A percentile compares a stretch with the other conserved stretches of the same genome.
These are phyloP conservation scores for Aspergillus brasiliensis DNA, from an alignment of 2,329 filamentous ascomycete species.

Conservation along the genomic window DNA sequence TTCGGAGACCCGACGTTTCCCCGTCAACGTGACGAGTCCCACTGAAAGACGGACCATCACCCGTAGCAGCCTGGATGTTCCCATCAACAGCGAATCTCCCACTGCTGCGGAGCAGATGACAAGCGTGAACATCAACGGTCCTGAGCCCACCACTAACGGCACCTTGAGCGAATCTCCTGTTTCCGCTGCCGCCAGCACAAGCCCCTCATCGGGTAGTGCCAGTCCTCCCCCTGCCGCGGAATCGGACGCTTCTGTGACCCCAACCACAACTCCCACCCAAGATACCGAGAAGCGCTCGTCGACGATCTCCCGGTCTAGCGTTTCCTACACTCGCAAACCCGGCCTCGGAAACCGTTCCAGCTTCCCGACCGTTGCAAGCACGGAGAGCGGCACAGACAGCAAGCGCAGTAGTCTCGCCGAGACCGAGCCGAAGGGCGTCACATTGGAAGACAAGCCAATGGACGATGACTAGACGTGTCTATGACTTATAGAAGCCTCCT, in stretches of 20 bases:
- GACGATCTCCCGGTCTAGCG: slow-evolving; percentile 54
- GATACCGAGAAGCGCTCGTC: slow-evolving; percentile 66
- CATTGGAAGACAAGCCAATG: slow-evolving; percentile 75
- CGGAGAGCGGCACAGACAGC: slow-evolving; percentile 31
- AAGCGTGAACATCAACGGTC: slow-evolving; percentile 26
- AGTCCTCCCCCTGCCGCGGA: slow-evolving; percentile 34
- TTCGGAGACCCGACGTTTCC: slow-evolving; percentile 80
- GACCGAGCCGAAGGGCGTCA: slow-evolving; percentile 57
- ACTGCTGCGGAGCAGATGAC: slow-evolving; percentile 39
- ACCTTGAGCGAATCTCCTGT: slow-evolving; percentile 34
- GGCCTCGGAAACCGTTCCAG: slow-evolving; percentile 49
- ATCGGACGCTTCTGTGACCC: slow-evolving; percentile 38
- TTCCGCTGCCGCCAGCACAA: slow-evolving; percentile 24
- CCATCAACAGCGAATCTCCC: slow-evolving; percentile 57
- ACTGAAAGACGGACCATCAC: slow-evolving; percentile 54
- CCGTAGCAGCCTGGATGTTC: slow-evolving; percentile 78
- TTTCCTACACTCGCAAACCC: slow-evolving; percentile 52
- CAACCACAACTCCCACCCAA: slow-evolving; percentile 32
- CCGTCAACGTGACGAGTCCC: slow-evolving; percentile 70
- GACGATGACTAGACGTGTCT: slow-evolving; percentile 54
- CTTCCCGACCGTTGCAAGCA: slow-evolving; percentile 29
- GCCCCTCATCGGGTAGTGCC: slow-evolving; percentile 29
- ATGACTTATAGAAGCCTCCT: background rate
- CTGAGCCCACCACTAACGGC: slow-evolving; percentile 48
- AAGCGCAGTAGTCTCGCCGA: slow-evolving; percentile 40